Percentiles rank a stretch among this genome's conserved stretches.
These are phyloP conservation scores for Pyricularia pennisetigena DNA, from an alignment of 2,329 filamentous ascomycete genomes.

Conservation along the genomic window DNA sequence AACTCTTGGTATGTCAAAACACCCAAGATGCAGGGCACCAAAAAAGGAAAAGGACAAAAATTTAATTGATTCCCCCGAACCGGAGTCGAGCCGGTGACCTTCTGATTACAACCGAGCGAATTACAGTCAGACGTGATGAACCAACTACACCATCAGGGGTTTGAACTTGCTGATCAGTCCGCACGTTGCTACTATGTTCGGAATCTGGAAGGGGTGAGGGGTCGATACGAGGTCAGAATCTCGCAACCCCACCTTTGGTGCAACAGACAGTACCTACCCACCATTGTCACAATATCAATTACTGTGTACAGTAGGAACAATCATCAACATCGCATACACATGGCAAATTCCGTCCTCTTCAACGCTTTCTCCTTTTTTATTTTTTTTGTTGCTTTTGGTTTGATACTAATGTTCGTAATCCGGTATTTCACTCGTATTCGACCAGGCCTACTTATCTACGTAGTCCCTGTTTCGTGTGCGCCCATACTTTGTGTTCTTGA, in stretches of 20 bases:
- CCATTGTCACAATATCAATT: too few relatives aligned
- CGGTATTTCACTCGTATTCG: background rate
- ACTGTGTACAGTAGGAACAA: too few relatives aligned
- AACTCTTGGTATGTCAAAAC: background rate
- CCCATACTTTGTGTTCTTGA: background rate
- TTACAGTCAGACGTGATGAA: slow-evolving; percentile 5
- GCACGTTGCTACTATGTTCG: background rate
- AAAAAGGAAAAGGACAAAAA: background rate
- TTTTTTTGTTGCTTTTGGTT: too few relatives aligned
- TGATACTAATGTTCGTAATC: background rate
- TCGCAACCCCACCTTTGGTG: background rate
- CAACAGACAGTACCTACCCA: background rate
- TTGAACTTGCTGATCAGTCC: background rate
- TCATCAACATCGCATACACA: too few relatives aligned
- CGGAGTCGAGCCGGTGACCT: slow-evolving; percentile 3
- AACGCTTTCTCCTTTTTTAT: too few relatives aligned
- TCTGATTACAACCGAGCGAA: slow-evolving; percentile 1
- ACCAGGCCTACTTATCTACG: background rate
- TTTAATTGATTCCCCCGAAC: background rate
- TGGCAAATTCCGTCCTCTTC: too few relatives aligned
- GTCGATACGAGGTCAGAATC: background rate
- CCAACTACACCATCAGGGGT: slow-evolving; percentile 4
- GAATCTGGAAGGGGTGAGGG: background rate
- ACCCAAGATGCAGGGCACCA: background rate
- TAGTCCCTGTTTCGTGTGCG: background rate